These are phyloP conservation scores for Tylopilus balloui DNA, from an alignment of 768 basidiomycete genomes.

Conservation along the genomic window DNA sequence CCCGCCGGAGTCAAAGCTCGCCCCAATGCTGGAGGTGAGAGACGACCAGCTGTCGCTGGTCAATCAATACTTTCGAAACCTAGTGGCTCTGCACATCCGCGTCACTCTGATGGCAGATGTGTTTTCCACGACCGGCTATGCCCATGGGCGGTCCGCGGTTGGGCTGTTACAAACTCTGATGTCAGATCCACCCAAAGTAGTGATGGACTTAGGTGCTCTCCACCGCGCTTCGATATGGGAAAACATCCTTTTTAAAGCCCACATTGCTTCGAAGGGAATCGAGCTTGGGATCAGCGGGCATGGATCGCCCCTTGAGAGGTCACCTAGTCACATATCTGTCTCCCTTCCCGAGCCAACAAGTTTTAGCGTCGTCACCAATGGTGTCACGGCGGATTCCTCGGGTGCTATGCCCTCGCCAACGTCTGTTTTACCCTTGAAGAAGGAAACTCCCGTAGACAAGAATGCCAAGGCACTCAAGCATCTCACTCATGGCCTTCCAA, in stretches of 20 bases:
- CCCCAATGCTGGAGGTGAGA: slow-evolving; percentile 54
- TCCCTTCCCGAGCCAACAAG: slow-evolving; percentile 39
- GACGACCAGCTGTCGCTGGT: slow-evolving; percentile 46
- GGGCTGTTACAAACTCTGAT: slow-evolving; percentile 72
- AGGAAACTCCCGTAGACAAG: slow-evolving; percentile 47
- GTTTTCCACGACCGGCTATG: slow-evolving; percentile 77
- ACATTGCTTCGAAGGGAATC: slow-evolving; percentile 51
- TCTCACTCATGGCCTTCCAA: slow-evolving; percentile 72
- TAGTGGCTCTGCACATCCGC: slow-evolving; percentile 74
- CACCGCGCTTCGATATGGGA: slow-evolving; percentile 86
- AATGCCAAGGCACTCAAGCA: slow-evolving; percentile 79
- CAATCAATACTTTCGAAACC: slow-evolving; percentile 63
- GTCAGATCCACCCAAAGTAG: slow-evolving; percentile 55
- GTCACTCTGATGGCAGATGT: slow-evolving; percentile 83
- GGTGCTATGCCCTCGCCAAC: slow-evolving; percentile 18
- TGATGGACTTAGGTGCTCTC: slow-evolving; percentile 70
- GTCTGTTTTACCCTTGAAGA: slow-evolving; percentile 32
- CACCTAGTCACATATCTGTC: slow-evolving; percentile 40
- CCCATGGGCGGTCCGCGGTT: slow-evolving; percentile 73
- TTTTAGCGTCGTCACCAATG: slow-evolving; percentile 31
- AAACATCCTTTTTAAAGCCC: slow-evolving; percentile 71
- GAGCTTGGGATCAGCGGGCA: slow-evolving; percentile 41
- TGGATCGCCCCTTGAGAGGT: slow-evolving; percentile 45
- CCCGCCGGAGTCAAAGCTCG: slow-evolving; percentile 54
- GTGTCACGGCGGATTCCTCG: slow-evolving; percentile 23